A percentile compares a stretch with the other conserved stretches of the same genome.
Evolutionary conservation across 805 yeast species (phyloP).

Genomic region (Scheffersomyces coipomensis): DNA sequence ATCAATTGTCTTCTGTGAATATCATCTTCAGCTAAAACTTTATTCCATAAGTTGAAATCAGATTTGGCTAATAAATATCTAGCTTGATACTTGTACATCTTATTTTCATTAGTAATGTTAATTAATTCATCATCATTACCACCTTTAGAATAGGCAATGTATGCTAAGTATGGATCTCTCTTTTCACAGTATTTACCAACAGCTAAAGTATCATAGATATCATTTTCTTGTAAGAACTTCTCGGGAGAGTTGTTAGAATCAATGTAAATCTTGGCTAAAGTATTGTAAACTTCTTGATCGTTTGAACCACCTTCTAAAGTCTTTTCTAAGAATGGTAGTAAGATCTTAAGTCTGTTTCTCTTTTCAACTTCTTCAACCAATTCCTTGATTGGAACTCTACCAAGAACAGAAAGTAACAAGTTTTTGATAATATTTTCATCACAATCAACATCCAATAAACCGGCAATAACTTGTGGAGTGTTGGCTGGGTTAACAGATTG

Average conservation of each 20-base stretch:
- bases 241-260: constrained; percentile 98
- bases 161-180: constrained; percentile 98
- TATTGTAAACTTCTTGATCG: constrained; percentile 90
- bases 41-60: constrained; percentile 79
- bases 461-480: constrained; percentile 96
- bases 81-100: constrained; percentile 99
- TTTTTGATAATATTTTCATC: constrained; percentile 85
- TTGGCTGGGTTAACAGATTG: constrained; percentile 96
- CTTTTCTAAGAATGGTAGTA: constrained; percentile 90
- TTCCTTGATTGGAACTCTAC: constrained; percentile 89
- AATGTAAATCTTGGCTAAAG: constrained; percentile 95
- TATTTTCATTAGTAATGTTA: constrained; percentile 90
- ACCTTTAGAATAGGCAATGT: constrained; percentile 96
- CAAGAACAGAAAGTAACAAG: constrained; percentile 79
- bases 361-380: constrained; percentile 93
- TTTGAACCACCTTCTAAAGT: constrained; percentile 79
- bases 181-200: constrained; percentile 99
- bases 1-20: constrained; percentile 86
- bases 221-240: constrained; percentile 89
- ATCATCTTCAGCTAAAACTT: constrained; percentile 73
- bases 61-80: constrained; percentile 87
- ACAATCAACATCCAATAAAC: constrained; percentile 94
- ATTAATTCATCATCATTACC: constrained; percentile 85
- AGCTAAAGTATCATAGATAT: constrained; percentile 84
- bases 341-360: constrained; percentile 87